phyloP scores from a whole-genome alignment of 1,284 basidiomycete genomes.

The Malassezia psittaci region DNA sequence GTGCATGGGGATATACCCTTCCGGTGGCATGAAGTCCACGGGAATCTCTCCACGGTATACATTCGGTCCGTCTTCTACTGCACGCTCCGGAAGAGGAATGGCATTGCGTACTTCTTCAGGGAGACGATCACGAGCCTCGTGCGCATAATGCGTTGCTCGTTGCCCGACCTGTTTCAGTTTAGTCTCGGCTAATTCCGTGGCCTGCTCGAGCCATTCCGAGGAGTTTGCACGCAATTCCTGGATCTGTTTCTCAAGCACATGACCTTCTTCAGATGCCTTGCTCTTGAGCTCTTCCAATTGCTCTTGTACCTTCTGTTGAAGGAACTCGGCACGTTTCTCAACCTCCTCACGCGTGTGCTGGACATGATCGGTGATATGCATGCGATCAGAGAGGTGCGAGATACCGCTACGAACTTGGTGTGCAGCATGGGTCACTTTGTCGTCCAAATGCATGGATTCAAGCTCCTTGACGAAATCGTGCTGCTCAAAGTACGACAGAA shows the following conservation, averaged over 20 bases:
- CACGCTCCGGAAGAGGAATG: conserved; percentile 21
- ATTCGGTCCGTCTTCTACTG: conserved; percentile 13
- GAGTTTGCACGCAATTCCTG: conserved; percentile 2
- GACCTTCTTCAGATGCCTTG: conserved; percentile 18
- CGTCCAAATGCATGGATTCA: conserved; percentile 33
- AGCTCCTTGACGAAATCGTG: conserved; percentile 27
- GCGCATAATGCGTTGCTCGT: neutral
- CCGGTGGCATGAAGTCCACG: conserved; percentile 31
- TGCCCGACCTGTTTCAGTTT: conserved; percentile 16
- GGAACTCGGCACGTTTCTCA: conserved; percentile 20
- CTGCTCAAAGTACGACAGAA: conserved; percentile 50
- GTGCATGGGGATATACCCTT: conserved; percentile 24
- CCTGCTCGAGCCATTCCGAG: conserved; percentile 12
- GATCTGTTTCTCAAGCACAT: conserved; percentile 13
- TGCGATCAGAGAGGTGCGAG: conserved; percentile 35
- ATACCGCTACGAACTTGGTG: conserved; percentile 52
- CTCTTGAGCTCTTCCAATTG: conserved; percentile 48
- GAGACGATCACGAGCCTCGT: neutral
- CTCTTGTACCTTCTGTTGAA: conserved; percentile 24
- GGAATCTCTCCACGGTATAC: conserved; percentile 29
- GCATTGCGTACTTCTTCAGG: neutral
- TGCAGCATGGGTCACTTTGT: conserved; percentile 55
- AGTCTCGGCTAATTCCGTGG: conserved; percentile 25
- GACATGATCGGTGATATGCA: conserved; percentile 25
- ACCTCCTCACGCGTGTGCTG: conserved; percentile 29